Evolutionary conservation across 2,329 filamentous ascomycete species (phyloP).

Genomic region (Epichloe aotearoae): DNA sequence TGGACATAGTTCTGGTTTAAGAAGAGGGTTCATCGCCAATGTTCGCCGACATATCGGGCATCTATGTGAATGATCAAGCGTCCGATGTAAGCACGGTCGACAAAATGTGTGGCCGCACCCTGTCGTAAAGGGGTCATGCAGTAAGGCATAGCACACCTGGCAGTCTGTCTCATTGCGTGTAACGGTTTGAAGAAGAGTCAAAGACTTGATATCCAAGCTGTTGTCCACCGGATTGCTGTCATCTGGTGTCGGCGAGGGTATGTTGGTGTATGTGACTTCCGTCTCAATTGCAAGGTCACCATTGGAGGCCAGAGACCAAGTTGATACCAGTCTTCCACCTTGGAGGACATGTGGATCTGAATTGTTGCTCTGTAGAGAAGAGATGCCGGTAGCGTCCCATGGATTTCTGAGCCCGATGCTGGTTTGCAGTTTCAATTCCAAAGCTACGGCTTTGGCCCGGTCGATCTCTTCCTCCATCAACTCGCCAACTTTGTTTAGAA

Average conservation of each 20-base stretch:
- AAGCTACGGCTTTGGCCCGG: constrained; percentile 21
- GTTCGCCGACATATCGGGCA: constrained; percentile 70
- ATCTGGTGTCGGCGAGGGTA: constrained; percentile 7
- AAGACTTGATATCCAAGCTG: constrained; percentile 1
- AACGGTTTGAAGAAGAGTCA: constrained; percentile 46
- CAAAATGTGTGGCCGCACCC: constrained; percentile 86
- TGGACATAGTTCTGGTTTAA: constrained; percentile 28
- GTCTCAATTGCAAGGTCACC: constrained; percentile 45
- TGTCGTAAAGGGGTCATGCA: constrained; percentile 72
- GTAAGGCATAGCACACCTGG: constrained; percentile 72
- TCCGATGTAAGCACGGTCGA: constrained; percentile 60
- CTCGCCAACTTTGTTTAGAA: constrained; percentile 57
- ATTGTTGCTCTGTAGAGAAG: constrained; percentile 24
- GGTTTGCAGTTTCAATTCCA: constrained; percentile 18
- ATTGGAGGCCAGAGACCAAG: constrained; percentile 50
- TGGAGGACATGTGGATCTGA: constrained; percentile 24
- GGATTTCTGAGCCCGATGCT: constrained; percentile 24
- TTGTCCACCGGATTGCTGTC: neutral
- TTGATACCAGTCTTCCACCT: constrained; percentile 49
- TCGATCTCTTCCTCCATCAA: constrained; percentile 42
- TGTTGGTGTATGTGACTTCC: constrained; percentile 36
- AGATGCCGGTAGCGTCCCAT: constrained; percentile 27
- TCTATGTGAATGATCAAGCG: constrained; percentile 61
- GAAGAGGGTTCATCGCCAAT: constrained; percentile 36
- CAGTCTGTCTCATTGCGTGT: constrained; percentile 67